Evolutionary conservation across 2,329 filamentous ascomycete genomes (phyloP).

Genomic region (Hypoxylon sp.): DNA sequence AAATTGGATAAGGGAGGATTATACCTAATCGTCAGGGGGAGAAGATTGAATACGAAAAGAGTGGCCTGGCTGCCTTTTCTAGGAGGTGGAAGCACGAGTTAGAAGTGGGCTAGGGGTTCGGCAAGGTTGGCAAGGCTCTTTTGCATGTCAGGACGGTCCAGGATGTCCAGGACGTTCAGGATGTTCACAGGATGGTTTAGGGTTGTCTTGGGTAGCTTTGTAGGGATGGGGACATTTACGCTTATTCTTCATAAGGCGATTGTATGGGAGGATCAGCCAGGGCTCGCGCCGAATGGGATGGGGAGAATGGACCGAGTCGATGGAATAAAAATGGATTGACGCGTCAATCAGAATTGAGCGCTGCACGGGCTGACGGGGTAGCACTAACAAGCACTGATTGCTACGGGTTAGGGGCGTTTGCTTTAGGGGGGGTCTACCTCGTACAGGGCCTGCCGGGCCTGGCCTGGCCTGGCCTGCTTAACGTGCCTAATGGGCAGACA

Average conservation of each 20-base stretch:
- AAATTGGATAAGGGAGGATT: conserved; percentile 15
- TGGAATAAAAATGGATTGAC: conserved; percentile 31
- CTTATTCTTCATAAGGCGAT: background rate
- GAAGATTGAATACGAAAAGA: conserved; percentile 29
- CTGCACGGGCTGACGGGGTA: too few species aligned
- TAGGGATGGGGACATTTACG: background rate
- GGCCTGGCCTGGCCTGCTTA: background rate
- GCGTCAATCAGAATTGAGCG: too few species aligned
- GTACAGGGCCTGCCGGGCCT: too few species aligned
- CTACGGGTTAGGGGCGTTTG: too few species aligned
- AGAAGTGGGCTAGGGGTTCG: conserved; percentile 21
- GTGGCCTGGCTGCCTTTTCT: background rate
- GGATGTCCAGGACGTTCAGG: too few species aligned
- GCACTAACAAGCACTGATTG: too few species aligned
- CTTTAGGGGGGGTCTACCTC: too few species aligned
- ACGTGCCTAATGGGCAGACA: background rate
- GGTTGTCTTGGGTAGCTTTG: too few species aligned
- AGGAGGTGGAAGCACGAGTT: background rate
- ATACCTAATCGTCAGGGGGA: background rate
- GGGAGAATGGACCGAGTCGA: conserved; percentile 23
- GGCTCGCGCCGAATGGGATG: conserved; percentile 22
- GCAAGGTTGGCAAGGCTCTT: conserved; percentile 12
- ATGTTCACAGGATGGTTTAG: too few species aligned
- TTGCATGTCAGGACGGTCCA: too few species aligned
- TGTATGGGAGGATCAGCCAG: background rate